Evolutionary conservation across 768 basidiomycete species (phyloP).

Genomic region (Tubosaeta sp.): DNA sequence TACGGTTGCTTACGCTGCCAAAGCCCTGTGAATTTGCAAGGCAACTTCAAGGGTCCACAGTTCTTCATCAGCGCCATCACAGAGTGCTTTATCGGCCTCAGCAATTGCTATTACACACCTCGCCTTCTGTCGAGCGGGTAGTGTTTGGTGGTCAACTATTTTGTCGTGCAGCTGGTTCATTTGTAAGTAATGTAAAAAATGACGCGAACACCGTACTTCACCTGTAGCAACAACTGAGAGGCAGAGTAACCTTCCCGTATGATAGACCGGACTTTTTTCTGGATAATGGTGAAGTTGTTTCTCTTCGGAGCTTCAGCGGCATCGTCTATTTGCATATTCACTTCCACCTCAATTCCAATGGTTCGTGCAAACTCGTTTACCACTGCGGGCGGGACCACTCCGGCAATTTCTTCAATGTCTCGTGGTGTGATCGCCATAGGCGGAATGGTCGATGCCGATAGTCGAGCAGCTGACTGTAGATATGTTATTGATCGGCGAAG

Average conservation of each 20-base stretch:
- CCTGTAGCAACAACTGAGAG: slow-evolving; percentile 84
- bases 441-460: slow-evolving; percentile 70
- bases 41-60: slow-evolving; percentile 90
- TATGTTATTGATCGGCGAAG: slow-evolving; percentile 96
- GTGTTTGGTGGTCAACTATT: slow-evolving; percentile 74
- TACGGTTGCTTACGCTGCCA: slow-evolving; percentile 25
- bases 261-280: slow-evolving; percentile 67
- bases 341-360: slow-evolving; percentile 67
- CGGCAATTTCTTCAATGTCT: slow-evolving; percentile 96
- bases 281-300: slow-evolving; percentile 56
- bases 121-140: slow-evolving; percentile 79
- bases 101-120: slow-evolving; percentile 79
- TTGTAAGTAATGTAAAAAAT: slow-evolving; percentile 7
- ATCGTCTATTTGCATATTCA: slow-evolving; percentile 49
- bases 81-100: slow-evolving; percentile 93
- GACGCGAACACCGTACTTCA: slow-evolving; percentile 31
- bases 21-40: slow-evolving; percentile 66
- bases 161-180: slow-evolving; percentile 78
- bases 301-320: slow-evolving; percentile 19
- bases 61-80: slow-evolving; percentile 97
- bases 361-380: slow-evolving; percentile 65
- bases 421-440: slow-evolving; percentile 68
- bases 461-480: slow-evolving; percentile 89
- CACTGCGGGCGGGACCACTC: slow-evolving; percentile 78
- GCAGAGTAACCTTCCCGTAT: slow-evolving; percentile 92